These are phyloP conservation scores for Hirschioporus abietinus DNA, from an alignment of 768 basidiomycete species.

Conservation along the genomic window DNA sequence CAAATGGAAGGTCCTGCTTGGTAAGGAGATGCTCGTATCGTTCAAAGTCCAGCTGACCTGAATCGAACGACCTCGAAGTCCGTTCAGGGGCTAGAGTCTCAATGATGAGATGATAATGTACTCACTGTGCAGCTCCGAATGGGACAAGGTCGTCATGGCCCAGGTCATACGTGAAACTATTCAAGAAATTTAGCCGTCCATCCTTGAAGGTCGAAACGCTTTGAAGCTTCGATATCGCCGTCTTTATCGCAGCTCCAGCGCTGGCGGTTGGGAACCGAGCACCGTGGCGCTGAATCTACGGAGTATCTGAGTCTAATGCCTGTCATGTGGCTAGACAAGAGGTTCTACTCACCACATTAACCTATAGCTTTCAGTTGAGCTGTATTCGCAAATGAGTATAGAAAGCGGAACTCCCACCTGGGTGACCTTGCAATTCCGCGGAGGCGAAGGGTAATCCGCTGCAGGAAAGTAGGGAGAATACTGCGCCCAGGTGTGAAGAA, in stretches of 20 bases:
- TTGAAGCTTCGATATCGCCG: slow-evolving; percentile 50
- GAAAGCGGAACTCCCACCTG: slow-evolving; percentile 37
- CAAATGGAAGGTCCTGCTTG: slow-evolving; percentile 43
- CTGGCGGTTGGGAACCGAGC: slow-evolving; percentile 66
- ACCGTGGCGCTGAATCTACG: slow-evolving; percentile 75
- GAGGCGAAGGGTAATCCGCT: slow-evolving; percentile 39
- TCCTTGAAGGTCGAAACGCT: slow-evolving; percentile 40
- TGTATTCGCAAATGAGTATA: neutral
- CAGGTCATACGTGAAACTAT: slow-evolving; percentile 52
- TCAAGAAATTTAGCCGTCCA: slow-evolving; percentile 49
- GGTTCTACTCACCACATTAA: slow-evolving; percentile 47
- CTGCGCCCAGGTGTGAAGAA: slow-evolving; percentile 45
- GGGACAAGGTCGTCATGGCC: slow-evolving; percentile 56
- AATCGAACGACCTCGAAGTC: slow-evolving; percentile 36
- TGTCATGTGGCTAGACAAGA: slow-evolving; percentile 5
- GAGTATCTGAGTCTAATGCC: neutral
- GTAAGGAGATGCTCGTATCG: slow-evolving; percentile 50
- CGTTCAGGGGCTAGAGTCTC: neutral
- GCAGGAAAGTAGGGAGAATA: slow-evolving; percentile 58
- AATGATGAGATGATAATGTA: slow-evolving; percentile 4
- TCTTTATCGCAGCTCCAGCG: slow-evolving; percentile 36
- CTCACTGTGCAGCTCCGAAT: slow-evolving; percentile 62
- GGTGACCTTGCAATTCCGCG: slow-evolving; percentile 44
- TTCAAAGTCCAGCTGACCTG: slow-evolving; percentile 46
- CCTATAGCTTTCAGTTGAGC: slow-evolving; percentile 28